Percentiles rank a stretch among this genome's conserved stretches.
phyloP scores from a whole-genome alignment of 805 yeast species.

The Candida nemodendra region DNA sequence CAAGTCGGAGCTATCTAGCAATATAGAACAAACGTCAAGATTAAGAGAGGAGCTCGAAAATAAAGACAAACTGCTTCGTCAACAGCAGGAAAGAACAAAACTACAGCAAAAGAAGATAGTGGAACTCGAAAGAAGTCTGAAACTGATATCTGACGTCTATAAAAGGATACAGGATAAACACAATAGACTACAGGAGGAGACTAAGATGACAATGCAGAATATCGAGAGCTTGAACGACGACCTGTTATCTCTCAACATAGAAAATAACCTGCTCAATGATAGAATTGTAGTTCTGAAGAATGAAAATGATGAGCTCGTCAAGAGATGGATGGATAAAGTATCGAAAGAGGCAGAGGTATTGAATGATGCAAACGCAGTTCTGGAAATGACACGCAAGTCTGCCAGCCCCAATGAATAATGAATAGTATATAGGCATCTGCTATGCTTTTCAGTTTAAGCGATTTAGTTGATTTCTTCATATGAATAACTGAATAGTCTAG shows the following conservation, averaged over 20 bases:
- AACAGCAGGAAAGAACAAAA: conserved; percentile 9
- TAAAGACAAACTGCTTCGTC: conserved; percentile 4
- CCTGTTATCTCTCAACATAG: conserved; percentile 47
- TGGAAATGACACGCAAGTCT: conserved; percentile 20
- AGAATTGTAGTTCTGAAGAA: conserved; percentile 30
- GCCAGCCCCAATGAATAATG: conserved; percentile 9
- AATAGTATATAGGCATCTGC: no score
- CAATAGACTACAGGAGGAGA: conserved; percentile 29
- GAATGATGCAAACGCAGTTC: conserved; percentile 39
- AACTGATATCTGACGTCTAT: conserved; percentile 25
- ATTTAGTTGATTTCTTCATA: no score
- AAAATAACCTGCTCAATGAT: conserved; percentile 42
- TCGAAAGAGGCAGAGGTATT: conserved; percentile 41
- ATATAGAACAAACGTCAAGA: conserved; percentile 6
- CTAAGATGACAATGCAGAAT: conserved; percentile 40
- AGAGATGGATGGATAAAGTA: conserved; percentile 45
- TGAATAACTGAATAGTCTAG: no score
- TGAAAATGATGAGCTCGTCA: conserved; percentile 40
- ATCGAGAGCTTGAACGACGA: conserved; percentile 52
- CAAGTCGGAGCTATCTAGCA: conserved; percentile 14
- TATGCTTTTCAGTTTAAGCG: no score
- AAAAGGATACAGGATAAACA: conserved; percentile 20
- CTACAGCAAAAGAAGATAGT: conserved; percentile 10
- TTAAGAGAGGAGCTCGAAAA: conserved; percentile 10
- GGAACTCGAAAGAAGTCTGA: conserved; percentile 17